Conservation (phyloP, 2,329 filamentous ascomycete species). For the Fusarium goolgardi region DNA sequence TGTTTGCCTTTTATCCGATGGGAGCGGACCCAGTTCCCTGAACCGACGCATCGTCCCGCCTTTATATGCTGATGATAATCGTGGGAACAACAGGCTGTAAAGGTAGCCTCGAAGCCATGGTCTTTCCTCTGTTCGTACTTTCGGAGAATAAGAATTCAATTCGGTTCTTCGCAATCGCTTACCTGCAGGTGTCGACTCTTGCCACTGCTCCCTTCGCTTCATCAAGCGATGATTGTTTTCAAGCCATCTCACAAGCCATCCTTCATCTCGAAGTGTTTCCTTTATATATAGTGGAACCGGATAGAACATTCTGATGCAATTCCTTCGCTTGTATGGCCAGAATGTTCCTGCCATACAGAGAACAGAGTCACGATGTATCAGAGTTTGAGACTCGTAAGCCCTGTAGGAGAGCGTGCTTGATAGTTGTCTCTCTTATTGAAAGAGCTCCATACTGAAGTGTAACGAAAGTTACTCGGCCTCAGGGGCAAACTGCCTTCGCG, state of each 20-base stretch:
- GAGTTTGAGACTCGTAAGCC: conserved; percentile 11
- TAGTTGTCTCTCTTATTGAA: background rate
- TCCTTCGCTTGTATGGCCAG: conserved; percentile 19
- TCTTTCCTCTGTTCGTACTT: background rate
- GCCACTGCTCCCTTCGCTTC: conserved; percentile 17
- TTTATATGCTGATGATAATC: conserved; percentile 6
- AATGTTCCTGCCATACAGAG: conserved; percentile 13
- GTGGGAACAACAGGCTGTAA: background rate
- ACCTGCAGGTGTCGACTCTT: conserved; percentile 10
- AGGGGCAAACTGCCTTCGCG: background rate
- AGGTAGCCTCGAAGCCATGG: background rate
- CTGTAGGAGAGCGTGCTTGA: background rate
- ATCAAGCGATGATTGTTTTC: conserved; percentile 25
- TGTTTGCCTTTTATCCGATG: conserved; percentile 12
- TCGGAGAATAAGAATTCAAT: conserved; percentile 2
- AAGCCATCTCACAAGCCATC: conserved; percentile 23
- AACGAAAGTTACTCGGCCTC: background rate
- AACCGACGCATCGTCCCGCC: conserved; percentile 2
- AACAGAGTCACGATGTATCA: background rate
- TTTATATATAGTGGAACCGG: conserved; percentile 1
- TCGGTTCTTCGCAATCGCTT: conserved; percentile 26
- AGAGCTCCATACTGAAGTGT: background rate
- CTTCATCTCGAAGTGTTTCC: conserved; percentile 27
- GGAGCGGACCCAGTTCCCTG: conserved; percentile 1
- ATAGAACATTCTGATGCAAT: conserved; percentile 21